phyloP scores from a whole-genome alignment of 768 basidiomycete genomes.

The Tylopilus vinaceipallidus region DNA sequence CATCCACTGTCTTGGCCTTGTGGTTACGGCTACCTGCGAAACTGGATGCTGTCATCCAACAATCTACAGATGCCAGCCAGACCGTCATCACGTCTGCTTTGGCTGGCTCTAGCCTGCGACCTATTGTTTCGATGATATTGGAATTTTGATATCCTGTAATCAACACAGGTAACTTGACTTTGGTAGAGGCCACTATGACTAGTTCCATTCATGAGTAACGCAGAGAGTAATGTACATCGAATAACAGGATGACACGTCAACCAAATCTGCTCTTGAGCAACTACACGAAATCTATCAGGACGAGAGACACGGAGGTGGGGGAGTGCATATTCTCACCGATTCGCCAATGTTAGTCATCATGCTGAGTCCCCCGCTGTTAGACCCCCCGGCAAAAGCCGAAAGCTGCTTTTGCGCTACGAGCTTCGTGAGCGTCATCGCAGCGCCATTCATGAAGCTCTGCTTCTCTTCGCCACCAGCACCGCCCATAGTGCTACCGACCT shows the following conservation, averaged over 20 bases:
- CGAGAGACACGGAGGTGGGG: not conserved
- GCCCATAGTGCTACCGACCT: slow-evolving; percentile 73
- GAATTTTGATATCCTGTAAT: too few species aligned
- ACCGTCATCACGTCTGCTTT: too few species aligned
- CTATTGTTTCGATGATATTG: too few species aligned
- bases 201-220: not conserved
- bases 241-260: not conserved
- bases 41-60: too few species aligned
- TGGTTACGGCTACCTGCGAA: too few species aligned
- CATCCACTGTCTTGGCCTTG: too few species aligned
- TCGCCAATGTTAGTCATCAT: slow-evolving; percentile 46
- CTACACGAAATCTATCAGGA: not conserved
- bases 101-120: too few species aligned
- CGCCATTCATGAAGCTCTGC: slow-evolving; percentile 83
- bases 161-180: not conserved
- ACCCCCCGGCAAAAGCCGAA: slow-evolving; percentile 46
- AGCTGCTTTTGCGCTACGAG: slow-evolving; percentile 66
- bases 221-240: not conserved
- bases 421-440: slow-evolving; percentile 85
- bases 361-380: slow-evolving; percentile 68
- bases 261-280: slow-evolving; percentile 16
- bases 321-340: slow-evolving; percentile 39
- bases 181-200: not conserved
- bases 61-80: too few species aligned
- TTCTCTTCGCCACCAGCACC: slow-evolving; percentile 59